phyloP scores from a whole-genome alignment of 2,329 filamentous ascomycete species.

The Trichoderma atrobrunneum region DNA sequence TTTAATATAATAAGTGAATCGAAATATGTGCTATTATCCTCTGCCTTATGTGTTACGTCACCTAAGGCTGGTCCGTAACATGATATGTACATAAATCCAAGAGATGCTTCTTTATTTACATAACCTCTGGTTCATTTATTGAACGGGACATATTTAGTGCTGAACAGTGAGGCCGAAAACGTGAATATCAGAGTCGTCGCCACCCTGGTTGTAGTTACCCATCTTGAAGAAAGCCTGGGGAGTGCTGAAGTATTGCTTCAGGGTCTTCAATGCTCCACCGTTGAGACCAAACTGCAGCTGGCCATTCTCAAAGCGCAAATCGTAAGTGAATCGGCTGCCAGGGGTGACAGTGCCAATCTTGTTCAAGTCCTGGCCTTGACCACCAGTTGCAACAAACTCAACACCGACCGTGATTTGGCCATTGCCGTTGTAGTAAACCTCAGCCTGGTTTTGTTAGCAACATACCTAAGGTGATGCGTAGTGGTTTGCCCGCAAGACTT shows the following conservation, averaged over 20 bases:
- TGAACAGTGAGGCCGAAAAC: background rate
- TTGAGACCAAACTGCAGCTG: background rate
- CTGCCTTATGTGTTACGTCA: too few relatives aligned
- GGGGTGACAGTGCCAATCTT: background rate
- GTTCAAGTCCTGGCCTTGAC: background rate
- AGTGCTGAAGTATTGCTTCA: background rate
- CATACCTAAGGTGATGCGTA: background rate
- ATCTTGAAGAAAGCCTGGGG: background rate
- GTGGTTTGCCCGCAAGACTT: background rate
- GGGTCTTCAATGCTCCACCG: background rate
- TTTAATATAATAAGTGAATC: too few relatives aligned
- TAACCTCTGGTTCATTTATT: background rate
- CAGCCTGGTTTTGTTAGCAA: background rate
- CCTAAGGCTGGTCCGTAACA: too few relatives aligned
- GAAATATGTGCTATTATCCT: too few relatives aligned
- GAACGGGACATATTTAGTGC: background rate
- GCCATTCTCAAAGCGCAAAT: background rate
- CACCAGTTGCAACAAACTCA: background rate
- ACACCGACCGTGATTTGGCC: constrained; percentile 1
- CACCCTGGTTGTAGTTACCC: background rate
- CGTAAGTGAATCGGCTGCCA: background rate
- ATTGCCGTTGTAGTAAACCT: background rate
- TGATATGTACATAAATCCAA: too few relatives aligned
- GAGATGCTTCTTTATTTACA: too few relatives aligned
- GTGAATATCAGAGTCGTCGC: background rate